phyloP scores from a whole-genome alignment of 495 filamentous ascomycete species.

The Talaromyces ruber region DNA sequence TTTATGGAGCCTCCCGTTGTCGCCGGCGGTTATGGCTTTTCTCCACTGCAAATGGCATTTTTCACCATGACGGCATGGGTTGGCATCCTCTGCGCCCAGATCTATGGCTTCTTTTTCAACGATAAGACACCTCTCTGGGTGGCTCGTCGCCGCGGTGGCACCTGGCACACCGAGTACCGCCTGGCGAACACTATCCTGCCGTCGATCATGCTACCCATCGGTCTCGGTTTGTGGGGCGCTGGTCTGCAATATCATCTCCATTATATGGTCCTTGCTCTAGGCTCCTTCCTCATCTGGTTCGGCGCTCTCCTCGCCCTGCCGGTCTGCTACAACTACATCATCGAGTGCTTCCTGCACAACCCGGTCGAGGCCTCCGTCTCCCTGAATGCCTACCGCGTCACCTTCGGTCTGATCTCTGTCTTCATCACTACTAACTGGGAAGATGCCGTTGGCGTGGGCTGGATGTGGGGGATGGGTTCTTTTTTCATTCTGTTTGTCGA shows the following conservation, averaged over 20 bases:
- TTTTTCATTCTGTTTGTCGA: constrained; percentile 18
- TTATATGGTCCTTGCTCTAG: constrained; percentile 31
- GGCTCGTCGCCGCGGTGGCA: constrained; percentile 19
- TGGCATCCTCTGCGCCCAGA: constrained; percentile 22
- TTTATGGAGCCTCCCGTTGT: constrained; percentile 16
- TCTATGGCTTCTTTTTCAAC: constrained; percentile 28
- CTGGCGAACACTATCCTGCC: constrained; percentile 23
- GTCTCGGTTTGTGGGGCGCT: constrained; percentile 35
- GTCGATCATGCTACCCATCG: constrained; percentile 24
- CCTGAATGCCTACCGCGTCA: constrained; percentile 22
- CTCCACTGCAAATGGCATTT: constrained; percentile 6
- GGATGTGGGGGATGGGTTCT: constrained; percentile 34
- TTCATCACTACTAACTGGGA: constrained; percentile 31
- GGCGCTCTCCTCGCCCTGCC: constrained; percentile 21
- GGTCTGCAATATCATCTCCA: constrained; percentile 30
- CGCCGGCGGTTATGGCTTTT: constrained; percentile 42
- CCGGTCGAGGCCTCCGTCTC: constrained; percentile 22
- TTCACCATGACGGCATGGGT: constrained; percentile 32
- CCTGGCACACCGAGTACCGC: constrained; percentile 39
- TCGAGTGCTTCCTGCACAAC: constrained; percentile 25
- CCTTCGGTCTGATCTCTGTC: constrained; percentile 22
- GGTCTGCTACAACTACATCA: constrained; percentile 32
- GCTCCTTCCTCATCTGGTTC: constrained; percentile 26
- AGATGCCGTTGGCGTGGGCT: constrained; percentile 23
- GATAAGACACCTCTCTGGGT: constrained; percentile 32